Base-by-base conservation (phyloP, 73 alveolate genomes). In the Effrenium voratum region DNA sequence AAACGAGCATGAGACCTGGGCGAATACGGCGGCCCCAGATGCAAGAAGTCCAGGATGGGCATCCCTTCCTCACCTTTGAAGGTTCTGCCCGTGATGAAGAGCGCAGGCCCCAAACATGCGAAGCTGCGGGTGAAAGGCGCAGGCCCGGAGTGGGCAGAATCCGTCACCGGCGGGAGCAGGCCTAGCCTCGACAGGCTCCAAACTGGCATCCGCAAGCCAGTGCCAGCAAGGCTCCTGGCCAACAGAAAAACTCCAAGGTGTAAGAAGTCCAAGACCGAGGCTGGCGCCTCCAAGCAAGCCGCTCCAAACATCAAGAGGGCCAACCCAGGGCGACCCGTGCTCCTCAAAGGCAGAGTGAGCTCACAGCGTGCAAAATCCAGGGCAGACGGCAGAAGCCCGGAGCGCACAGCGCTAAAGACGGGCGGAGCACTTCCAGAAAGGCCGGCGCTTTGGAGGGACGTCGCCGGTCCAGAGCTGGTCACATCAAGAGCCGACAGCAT, bases 241-340 rank as follows among this genome's bases (percentile, higher is more conserved):
- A 66, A 77, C 77, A 40, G 59, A n/a, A n/a, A 43, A 28, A n/a
- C 30, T 63, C 91, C 98, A 13, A 76, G 22, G 30, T 91, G 91
- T 36, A 76, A 49, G 57, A 50, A 75, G 60, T 92, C 98, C 79
- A 92, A 36, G 24, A 32, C 91, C 12, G 66, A 41, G 3, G 52
- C 63, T 1, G 81, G 82, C 79, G 46, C 52, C 57, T 41, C 98
- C 82, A 55, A 12, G 40, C 52, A 59, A 22, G 86, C 52, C 46
- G 28, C 16, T 50, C 40, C 19, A 24, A 60, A 46, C 95, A 87
- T 32, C 41, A 13, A 12, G 24, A 15, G 49, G 5, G 73, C 84
- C 6, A 45, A 28, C 32, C 68, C 82, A 5, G 82, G n/a, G 82
- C 49, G 47, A 36, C 49, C 82, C 26, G 38, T 34, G 82, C 82